Percentiles rank a stretch among this genome's conserved stretches.
Conservation (phyloP, 1,139 yeast genomes). For the Suhomyces bolitotheri region DNA sequence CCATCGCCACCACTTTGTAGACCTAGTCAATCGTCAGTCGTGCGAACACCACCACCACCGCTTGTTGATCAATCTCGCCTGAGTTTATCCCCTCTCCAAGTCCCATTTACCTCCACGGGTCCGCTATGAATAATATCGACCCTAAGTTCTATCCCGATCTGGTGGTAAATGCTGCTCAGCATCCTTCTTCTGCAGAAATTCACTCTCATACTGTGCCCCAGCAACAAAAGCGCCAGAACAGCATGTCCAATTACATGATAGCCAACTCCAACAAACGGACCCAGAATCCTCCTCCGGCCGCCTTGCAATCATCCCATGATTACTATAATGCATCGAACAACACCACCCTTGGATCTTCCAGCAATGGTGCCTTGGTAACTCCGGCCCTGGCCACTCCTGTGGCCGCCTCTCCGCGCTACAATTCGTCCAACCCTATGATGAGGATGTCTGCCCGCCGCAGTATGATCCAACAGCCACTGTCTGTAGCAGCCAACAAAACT, state of each 20-base stretch:
- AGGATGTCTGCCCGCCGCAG: constrained; percentile 13
- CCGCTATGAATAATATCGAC: constrained; percentile 10
- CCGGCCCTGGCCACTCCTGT: constrained; percentile 3
- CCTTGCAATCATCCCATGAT: constrained; percentile 18
- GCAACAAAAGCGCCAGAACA: constrained; percentile 45
- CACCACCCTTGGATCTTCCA: constrained; percentile 10
- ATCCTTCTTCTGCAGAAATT: constrained; percentile 6
- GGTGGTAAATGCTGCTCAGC: constrained; percentile 10
- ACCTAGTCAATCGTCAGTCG: too few species aligned
- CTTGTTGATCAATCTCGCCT: constrained; percentile 6
- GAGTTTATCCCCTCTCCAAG: constrained; percentile 2
- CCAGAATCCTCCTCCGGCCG: constrained; percentile 27
- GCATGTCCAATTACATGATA: constrained; percentile 37
- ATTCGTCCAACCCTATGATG: constrained; percentile 1
- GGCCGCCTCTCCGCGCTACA: constrained; percentile 9
- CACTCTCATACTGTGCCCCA: constrained; percentile 14
- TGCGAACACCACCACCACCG: constrained; percentile 4
- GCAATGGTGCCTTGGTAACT: constrained; percentile 2
- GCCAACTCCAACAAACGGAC: constrained; percentile 38
- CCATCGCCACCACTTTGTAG: too few species aligned
- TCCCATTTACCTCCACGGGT: constrained; percentile 2
- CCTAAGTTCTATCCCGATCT: constrained; percentile 12
- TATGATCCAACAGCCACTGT: constrained; percentile 13
- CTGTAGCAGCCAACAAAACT: constrained; percentile 27
- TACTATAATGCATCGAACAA: constrained; percentile 6